Evolutionary conservation across 768 basidiomycete genomes (phyloP).

Genomic region (Hypsizygus marmoreus): DNA sequence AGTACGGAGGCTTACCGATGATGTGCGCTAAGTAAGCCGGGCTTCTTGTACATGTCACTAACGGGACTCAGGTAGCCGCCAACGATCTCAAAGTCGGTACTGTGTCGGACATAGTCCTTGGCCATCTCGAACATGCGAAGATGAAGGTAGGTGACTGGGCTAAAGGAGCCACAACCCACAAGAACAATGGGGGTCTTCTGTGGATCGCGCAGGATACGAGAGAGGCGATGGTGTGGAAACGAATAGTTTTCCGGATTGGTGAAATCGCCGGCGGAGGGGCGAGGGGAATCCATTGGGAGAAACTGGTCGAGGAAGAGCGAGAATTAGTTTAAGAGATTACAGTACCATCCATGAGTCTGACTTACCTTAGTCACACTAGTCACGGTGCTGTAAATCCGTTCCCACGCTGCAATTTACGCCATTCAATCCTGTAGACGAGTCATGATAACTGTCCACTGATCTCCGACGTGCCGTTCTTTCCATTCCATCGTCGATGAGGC

Average conservation of each 20-base stretch:
- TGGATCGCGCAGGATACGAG: constrained; percentile 55
- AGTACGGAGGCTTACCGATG: constrained; percentile 70
- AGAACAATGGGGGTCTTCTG: constrained; percentile 86
- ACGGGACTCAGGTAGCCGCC: constrained; percentile 97
- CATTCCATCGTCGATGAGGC: too few relatives aligned
- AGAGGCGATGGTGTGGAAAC: constrained; percentile 69
- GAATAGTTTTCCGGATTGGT: constrained; percentile 66
- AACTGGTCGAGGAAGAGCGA: constrained; percentile 10
- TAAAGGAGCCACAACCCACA: constrained; percentile 97
- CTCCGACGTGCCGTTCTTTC: too few relatives aligned
- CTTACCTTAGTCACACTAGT: constrained; percentile 6
- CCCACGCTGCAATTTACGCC: constrained; percentile 25
- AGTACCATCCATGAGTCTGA: constrained; percentile 2
- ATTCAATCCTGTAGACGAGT: neutral
- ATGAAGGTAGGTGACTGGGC: constrained; percentile 96
- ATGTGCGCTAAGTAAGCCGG: constrained; percentile 82
- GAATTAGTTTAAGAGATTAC: constrained; percentile 8
- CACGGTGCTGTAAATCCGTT: constrained; percentile 24
- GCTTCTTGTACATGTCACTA: constrained; percentile 95
- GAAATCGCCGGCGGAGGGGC: constrained; percentile 46
- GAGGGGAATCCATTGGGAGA: constrained; percentile 26
- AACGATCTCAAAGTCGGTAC: constrained; percentile 91
- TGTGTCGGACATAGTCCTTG: constrained; percentile 90
- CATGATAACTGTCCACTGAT: neutral
- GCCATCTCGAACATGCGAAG: constrained; percentile 99